Percentiles rank a stretch among this genome's conserved stretches.
Evolutionary conservation across 495 filamentous ascomycete genomes (phyloP).

Genomic region (Aspergillus incahuasiensis): DNA sequence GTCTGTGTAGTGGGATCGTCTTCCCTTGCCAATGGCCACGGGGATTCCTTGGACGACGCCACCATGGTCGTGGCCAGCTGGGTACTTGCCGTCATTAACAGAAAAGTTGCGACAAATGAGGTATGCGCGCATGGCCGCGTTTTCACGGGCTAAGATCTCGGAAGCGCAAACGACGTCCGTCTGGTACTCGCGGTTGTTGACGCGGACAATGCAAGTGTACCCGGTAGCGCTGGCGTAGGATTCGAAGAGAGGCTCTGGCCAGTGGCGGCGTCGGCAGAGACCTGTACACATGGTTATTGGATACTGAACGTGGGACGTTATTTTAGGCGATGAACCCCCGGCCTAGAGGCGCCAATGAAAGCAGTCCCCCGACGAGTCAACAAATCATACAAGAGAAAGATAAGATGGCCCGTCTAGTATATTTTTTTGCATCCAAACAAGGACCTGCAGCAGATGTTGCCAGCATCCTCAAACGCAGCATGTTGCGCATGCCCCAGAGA

Average conservation of each 20-base stretch:
- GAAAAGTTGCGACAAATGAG: constrained; percentile 99
- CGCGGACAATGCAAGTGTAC: constrained; percentile 85
- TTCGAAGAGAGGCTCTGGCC: constrained; percentile 90
- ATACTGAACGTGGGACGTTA: constrained; percentile 5
- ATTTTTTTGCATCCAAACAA: not conserved
- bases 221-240: constrained; percentile 61
- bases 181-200: constrained; percentile 96
- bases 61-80: constrained; percentile 62
- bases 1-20: constrained; percentile 38
- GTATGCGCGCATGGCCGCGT: constrained; percentile 94
- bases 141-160: constrained; percentile 81
- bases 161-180: constrained; percentile 80
- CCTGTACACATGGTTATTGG: constrained; percentile 50
- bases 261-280: constrained; percentile 92
- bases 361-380: constrained; percentile 11
- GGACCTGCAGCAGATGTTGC: not conserved
- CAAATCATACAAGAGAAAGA: constrained; percentile 12
- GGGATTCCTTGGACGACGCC: constrained; percentile 85
- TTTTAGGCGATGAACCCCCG: constrained; percentile 1
- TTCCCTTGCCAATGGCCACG: constrained; percentile 62
- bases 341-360: constrained; percentile 3
- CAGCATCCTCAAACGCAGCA: not conserved
- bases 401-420: constrained; percentile 1
- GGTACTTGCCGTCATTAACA: constrained; percentile 91
- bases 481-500: not conserved